These are phyloP conservation scores for Zychaea mexicana DNA, from an alignment of 371 early-diverging fungal species.

Conservation along the genomic window DNA sequence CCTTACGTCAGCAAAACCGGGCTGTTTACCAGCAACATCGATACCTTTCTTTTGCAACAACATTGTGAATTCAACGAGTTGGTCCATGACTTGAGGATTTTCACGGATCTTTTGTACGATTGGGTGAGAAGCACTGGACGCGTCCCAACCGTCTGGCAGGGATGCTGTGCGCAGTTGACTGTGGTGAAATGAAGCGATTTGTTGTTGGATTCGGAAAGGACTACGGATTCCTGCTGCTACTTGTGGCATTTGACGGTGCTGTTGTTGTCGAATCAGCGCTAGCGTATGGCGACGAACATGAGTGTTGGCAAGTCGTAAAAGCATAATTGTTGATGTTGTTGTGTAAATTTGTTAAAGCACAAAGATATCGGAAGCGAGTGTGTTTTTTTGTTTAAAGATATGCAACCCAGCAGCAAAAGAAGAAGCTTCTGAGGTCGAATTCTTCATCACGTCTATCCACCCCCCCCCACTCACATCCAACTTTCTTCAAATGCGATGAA, in stretches of 20 bases:
- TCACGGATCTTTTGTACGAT: conserved; percentile 34
- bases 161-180: not conserved
- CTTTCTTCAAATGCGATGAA: no score
- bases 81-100: conserved; percentile 42
- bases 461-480: no score
- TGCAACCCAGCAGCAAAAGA: no score
- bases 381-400: no score
- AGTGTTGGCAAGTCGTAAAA: not conserved
- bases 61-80: conserved; percentile 35
- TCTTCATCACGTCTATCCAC: no score
- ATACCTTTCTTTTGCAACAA: conserved; percentile 39
- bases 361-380: no score
- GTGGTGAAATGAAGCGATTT: not conserved
- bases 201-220: not conserved
- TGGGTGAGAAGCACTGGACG: conserved; percentile 24
- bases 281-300: not conserved
- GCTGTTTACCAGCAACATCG: conserved; percentile 30
- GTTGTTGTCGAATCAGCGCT: not conserved
- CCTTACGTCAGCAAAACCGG: conserved; percentile 34
- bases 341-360: no score
- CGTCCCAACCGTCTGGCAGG: not conserved
- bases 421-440: no score
- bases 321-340: no score
- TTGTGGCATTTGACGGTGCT: no score
- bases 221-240: no score